These are phyloP conservation scores for Aureococcus anophagefferens DNA, from an alignment of 108 stramenopile genomes.

Conservation along the genomic window DNA sequence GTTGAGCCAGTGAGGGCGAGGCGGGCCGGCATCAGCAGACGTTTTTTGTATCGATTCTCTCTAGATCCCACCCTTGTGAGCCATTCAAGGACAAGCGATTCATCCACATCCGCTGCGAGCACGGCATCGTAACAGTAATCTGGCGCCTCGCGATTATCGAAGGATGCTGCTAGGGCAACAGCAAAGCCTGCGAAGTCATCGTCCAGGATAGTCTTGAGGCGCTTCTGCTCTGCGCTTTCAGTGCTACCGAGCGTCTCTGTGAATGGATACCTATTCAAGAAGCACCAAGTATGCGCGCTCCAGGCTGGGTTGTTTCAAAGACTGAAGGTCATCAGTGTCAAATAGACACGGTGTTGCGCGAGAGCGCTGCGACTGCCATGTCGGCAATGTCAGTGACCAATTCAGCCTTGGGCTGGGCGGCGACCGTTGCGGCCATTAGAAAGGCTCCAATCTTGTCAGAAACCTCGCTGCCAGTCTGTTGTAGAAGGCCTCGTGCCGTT, in stretches of 20 bases:
- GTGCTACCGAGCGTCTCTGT: conserved; percentile 53
- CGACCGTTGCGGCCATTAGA: conserved; percentile 57
- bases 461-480: conserved; percentile 44
- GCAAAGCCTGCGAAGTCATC: conserved; percentile 41
- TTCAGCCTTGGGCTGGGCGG: conserved; percentile 83
- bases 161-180: conserved; percentile 61
- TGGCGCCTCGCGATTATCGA: conserved; percentile 50
- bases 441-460: conserved; percentile 39
- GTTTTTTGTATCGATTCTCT: conserved; percentile 69
- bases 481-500: conserved; percentile 53
- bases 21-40: conserved; percentile 83
- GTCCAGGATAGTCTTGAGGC: conserved; percentile 45
- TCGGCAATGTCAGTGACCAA: conserved; percentile 69
- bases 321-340: too few species aligned
- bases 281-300: too few species aligned
- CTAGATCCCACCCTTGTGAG: conserved; percentile 79
- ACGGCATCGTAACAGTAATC: conserved; percentile 24
- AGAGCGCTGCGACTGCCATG: conserved; percentile 64
- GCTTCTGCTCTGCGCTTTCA: conserved; percentile 55
- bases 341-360: too few species aligned
- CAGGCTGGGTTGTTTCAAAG: too few species aligned
- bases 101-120: conserved; percentile 11
- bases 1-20: conserved; percentile 86
- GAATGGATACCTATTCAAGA: conserved; percentile 67
- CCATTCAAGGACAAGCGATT: conserved; percentile 52